Evolutionary conservation across 257 asterid genomes (phyloP).

Genomic region (Fraxinus cuspidata): DNA sequence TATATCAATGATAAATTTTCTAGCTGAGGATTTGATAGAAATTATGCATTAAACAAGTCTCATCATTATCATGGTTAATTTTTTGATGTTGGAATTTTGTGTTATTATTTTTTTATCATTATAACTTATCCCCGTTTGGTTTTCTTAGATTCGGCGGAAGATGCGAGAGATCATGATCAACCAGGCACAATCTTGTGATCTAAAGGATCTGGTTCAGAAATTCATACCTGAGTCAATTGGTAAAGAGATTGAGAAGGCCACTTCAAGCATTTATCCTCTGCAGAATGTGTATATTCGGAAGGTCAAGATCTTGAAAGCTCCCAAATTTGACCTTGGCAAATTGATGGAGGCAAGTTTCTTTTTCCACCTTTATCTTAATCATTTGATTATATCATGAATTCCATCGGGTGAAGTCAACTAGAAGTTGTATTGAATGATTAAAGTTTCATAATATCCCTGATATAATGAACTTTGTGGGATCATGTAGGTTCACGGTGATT

Average conservation of each 20-base stretch:
- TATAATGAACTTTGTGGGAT: neutral
- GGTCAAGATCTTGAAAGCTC: conserved; percentile 70
- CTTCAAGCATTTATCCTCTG: conserved; percentile 59
- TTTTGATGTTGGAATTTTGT: neutral
- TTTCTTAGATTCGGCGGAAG: conserved; percentile 51
- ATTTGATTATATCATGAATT: neutral
- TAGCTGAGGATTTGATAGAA: neutral
- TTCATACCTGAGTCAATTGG: conserved; percentile 67
- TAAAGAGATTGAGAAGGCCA: conserved; percentile 66
- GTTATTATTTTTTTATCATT: neutral
- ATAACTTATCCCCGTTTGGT: neutral
- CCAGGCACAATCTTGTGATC: conserved; percentile 57
- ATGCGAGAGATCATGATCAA: conserved; percentile 65
- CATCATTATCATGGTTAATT: neutral
- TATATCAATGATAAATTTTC: neutral
- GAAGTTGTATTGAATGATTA: neutral
- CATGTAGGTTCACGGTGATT: neutral
- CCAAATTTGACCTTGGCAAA: conserved; percentile 67
- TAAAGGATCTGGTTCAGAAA: conserved; percentile 59
- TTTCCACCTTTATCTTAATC: neutral
- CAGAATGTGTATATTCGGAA: conserved; percentile 65
- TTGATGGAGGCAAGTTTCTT: conserved; percentile 51
- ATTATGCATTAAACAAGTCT: neutral
- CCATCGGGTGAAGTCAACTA: neutral
- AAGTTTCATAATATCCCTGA: neutral